Conservation (phyloP, 2,329 filamentous ascomycete genomes). For the Colletotrichum sp. region DNA sequence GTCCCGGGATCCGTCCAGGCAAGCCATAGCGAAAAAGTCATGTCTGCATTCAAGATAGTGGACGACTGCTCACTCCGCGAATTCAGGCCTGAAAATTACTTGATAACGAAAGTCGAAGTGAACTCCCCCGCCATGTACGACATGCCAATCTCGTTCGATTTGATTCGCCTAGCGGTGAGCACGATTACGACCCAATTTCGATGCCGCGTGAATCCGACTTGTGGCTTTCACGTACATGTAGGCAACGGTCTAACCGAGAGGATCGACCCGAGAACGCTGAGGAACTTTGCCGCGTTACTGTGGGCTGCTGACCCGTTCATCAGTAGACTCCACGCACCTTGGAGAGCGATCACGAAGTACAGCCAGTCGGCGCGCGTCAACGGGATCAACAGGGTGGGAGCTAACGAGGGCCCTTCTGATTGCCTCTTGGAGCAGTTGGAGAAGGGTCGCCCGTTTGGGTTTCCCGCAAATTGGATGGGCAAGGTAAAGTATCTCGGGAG, state of each 20-base stretch:
- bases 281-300: conserved; percentile 34
- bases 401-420: background rate
- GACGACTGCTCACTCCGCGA: conserved; percentile 6
- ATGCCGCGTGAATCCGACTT: conserved; percentile 34
- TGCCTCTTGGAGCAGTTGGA: background rate
- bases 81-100: conserved; percentile 6
- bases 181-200: conserved; percentile 34
- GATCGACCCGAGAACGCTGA: conserved; percentile 30
- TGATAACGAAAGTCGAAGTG: conserved; percentile 34
- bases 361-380: conserved; percentile 17
- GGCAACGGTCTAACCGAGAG: conserved; percentile 33
- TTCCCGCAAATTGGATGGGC: background rate
- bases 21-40: background rate
- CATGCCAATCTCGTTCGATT: conserved; percentile 27
- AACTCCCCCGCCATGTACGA: conserved; percentile 36
- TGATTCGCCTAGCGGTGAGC: conserved; percentile 34
- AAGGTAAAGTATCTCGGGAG: conserved; percentile 23
- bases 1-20: conserved; percentile 1
- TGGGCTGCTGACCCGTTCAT: conserved; percentile 41
- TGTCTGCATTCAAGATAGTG: background rate
- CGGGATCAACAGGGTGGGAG: background rate
- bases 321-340: conserved; percentile 37
- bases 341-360: conserved; percentile 24
- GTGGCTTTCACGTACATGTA: conserved; percentile 42
- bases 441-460: background rate